A percentile compares a stretch with the other conserved stretches of the same genome.
These are phyloP conservation scores for Aspergillus indologenus DNA, from an alignment of 495 filamentous ascomycete species.

Conservation along the genomic window DNA sequence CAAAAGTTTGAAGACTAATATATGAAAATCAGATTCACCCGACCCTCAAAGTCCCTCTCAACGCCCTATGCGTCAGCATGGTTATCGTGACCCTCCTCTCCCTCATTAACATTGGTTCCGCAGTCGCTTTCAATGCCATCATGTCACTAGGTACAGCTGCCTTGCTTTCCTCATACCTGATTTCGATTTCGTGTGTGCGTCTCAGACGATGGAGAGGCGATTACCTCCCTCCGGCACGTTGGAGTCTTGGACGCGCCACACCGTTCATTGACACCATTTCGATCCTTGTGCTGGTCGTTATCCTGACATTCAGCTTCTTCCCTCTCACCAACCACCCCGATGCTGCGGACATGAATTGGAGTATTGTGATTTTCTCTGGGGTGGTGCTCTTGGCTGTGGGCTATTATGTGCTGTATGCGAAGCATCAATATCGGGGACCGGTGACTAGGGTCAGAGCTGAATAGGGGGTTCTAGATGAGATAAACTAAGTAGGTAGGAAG, in stretches of 20 bases:
- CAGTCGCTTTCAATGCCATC: slow-evolving; percentile 46
- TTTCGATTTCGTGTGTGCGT: slow-evolving; percentile 40
- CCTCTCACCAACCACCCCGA: not conserved
- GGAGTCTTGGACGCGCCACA: slow-evolving; percentile 33
- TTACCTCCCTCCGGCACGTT: slow-evolving; percentile 36
- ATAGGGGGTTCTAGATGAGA: not conserved
- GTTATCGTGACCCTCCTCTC: slow-evolving; percentile 36
- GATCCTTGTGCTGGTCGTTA: slow-evolving; percentile 38
- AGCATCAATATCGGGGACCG: slow-evolving; percentile 45
- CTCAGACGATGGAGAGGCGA: slow-evolving; percentile 32
- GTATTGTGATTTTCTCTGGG: slow-evolving; percentile 43
- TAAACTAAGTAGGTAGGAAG: no score
- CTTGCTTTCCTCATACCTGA: slow-evolving; percentile 45
- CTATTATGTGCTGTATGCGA: slow-evolving; percentile 45
- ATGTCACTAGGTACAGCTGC: slow-evolving; percentile 41
- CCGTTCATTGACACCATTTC: slow-evolving; percentile 30
- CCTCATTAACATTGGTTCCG: slow-evolving; percentile 46
- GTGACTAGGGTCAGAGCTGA: slow-evolving; percentile 29
- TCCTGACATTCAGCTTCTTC: slow-evolving; percentile 42
- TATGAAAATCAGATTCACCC: slow-evolving; percentile 25
- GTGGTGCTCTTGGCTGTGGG: slow-evolving; percentile 41
- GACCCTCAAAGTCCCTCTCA: slow-evolving; percentile 34
- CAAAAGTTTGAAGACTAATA: not conserved
- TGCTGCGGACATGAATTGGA: slow-evolving; percentile 1
- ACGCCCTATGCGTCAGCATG: slow-evolving; percentile 39